Evolutionary conservation across 1,284 basidiomycete species (phyloP).

Genomic region (Mrakiaceae sp.): DNA sequence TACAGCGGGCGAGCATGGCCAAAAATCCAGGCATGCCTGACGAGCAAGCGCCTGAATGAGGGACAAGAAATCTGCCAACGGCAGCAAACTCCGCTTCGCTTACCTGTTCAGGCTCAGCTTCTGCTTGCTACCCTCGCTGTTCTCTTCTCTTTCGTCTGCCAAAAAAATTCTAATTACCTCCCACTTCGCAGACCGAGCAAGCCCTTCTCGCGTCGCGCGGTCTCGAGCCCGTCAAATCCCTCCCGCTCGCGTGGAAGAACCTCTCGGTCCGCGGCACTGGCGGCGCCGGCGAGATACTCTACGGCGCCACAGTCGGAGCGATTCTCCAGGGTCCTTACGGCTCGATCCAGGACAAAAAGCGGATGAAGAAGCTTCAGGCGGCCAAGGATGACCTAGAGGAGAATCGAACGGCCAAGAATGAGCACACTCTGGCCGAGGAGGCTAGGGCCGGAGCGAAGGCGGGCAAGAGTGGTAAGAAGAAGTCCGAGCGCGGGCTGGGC

Average conservation of each 20-base stretch:
- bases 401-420: slow-evolving; percentile 11
- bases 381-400: slow-evolving; percentile 20
- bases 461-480: slow-evolving; percentile 19
- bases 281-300: slow-evolving; percentile 28
- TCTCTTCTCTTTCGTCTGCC: too few species aligned
- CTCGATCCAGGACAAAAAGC: slow-evolving; percentile 25
- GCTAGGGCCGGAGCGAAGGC: slow-evolving; percentile 21
- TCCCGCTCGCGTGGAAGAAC: slow-evolving; percentile 26
- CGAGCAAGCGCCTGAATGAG: too few species aligned
- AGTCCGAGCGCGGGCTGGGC: slow-evolving; percentile 23
- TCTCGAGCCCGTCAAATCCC: slow-evolving; percentile 12
- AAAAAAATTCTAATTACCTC: too few species aligned
- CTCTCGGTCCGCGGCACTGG: slow-evolving; percentile 27
- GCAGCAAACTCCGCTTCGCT: too few species aligned
- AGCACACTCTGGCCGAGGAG: slow-evolving; percentile 13
- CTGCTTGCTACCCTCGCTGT: too few species aligned
- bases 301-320: slow-evolving; percentile 26
- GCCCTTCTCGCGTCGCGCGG: background rate
- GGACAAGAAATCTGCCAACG: too few species aligned
- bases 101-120: too few species aligned
- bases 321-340: slow-evolving; percentile 27
- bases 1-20: too few species aligned
- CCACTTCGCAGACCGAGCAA: background rate
- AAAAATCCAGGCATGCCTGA: too few species aligned
- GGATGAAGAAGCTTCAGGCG: slow-evolving; percentile 20